A percentile compares a stretch with the other conserved stretches of the same genome.
Conservation (phyloP, 768 basidiomycete species). For the Fistulinella prunicolor region DNA sequence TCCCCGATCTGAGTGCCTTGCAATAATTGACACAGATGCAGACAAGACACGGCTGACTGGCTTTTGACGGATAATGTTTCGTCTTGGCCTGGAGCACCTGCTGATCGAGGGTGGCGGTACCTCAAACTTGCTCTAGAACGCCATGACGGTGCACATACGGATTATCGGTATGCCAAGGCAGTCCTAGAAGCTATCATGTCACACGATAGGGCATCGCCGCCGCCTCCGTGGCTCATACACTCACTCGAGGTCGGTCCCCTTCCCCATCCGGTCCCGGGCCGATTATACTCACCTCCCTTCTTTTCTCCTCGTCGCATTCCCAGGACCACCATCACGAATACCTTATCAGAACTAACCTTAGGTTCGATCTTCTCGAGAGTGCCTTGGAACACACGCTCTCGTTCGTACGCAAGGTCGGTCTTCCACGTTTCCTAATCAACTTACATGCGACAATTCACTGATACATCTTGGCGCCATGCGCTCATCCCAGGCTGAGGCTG, state of each 20-base stretch:
- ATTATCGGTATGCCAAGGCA: conserved; percentile 74
- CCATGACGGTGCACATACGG: conserved; percentile 69
- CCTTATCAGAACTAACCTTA: conserved; percentile 74
- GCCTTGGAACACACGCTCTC: conserved; percentile 73
- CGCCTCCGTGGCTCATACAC: conserved; percentile 84
- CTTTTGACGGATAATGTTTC: conserved; percentile 75
- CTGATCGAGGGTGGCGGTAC: conserved; percentile 85
- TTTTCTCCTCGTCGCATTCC: neutral
- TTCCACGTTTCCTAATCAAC: neutral
- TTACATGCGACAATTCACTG: neutral
- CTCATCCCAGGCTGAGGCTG: conserved; percentile 47
- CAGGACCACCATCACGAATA: conserved; percentile 75
- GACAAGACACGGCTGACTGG: conserved; percentile 77
- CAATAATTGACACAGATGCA: conserved; percentile 30
- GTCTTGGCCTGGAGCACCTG: conserved; percentile 79
- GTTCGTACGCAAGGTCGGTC: conserved; percentile 68
- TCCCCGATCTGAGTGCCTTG: neutral
- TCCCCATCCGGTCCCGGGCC: neutral
- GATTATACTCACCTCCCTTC: neutral
- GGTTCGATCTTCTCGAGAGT: conserved; percentile 74
- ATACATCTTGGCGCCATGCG: conserved; percentile 4
- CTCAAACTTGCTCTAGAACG: conserved; percentile 76
- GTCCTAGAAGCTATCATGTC: conserved; percentile 75
- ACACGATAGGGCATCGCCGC: conserved; percentile 52
- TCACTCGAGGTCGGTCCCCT: conserved; percentile 57